Conservation (phyloP, 768 basidiomycete species). For the Pulveroboletus ravenelii region DNA sequence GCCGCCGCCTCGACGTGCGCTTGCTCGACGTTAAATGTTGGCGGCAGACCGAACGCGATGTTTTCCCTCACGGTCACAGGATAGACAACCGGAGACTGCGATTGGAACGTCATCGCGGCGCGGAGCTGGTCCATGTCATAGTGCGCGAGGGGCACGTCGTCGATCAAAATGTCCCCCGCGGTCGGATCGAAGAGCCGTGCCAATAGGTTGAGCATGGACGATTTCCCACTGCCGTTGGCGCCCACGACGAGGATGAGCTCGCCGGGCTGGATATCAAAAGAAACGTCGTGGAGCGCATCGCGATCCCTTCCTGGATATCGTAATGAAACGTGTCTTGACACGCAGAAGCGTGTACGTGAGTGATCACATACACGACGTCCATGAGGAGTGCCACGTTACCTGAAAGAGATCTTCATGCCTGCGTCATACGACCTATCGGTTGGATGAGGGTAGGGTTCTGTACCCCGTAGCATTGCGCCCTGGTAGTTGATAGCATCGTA, state of each 20-base stretch:
- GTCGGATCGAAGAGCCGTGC: constrained; percentile 45
- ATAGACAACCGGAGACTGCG: constrained; percentile 41
- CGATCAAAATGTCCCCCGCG: constrained; percentile 41
- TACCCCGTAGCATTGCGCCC: constrained; percentile 15
- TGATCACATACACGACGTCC: too few species aligned
- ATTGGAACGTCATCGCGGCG: constrained; percentile 41
- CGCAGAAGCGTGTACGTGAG: too few species aligned
- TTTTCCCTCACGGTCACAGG: constrained; percentile 45
- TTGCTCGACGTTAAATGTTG: constrained; percentile 6
- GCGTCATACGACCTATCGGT: background rate
- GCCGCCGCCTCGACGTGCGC: constrained; percentile 30
- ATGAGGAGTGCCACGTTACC: constrained; percentile 4
- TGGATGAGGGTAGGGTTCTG: constrained; percentile 17
- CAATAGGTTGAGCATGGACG: constrained; percentile 43
- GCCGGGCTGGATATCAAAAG: constrained; percentile 28
- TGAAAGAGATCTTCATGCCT: constrained; percentile 27
- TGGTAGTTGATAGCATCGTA: constrained; percentile 21
- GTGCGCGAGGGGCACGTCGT: constrained; percentile 33
- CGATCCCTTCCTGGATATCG: constrained; percentile 19
- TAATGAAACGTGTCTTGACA: constrained; percentile 13
- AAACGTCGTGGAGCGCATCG: constrained; percentile 22
- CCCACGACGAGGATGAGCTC: constrained; percentile 31
- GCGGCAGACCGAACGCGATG: constrained; percentile 31
- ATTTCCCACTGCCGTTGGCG: constrained; percentile 28
- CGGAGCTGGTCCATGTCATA: constrained; percentile 41